Evolutionary conservation across 306 rosid species (phyloP), one percentile per base, ranked within the genome.

Genomic region (Lupinus albus): DNA sequence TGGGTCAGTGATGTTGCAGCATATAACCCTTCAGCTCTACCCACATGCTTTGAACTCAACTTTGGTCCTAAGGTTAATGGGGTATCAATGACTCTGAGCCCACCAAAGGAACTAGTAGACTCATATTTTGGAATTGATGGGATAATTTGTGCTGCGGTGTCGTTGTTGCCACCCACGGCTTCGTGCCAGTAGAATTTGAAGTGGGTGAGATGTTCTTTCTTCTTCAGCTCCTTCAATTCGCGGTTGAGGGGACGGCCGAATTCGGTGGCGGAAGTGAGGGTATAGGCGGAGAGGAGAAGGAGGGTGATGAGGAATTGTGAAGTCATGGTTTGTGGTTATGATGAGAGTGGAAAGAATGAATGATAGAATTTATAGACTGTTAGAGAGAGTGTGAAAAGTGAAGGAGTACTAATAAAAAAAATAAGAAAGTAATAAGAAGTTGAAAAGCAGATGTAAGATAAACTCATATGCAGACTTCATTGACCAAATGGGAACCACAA

Each of bases 181-280:
- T 89, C 94, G 30, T 87, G 94, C 85, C 86, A 85, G 15, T 83
- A 89, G 25, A 89, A 16, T 8, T 62, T 79, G 8, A 89, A 61
- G 46, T 84, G 89, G 61, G 80, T 83, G 0, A 81, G 76, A 21
- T 72, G 80, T 20, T 78, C 67, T 47, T 38, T 48, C 33, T 80
- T 78, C 50, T 56, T 58, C 0, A 81, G 16, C 9, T 73, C 78
- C 0, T 78, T 11, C 6, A 63, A 7, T 16, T 83, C 49, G 0
- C 67, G 80, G 58, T 89, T 59, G 0, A 83, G 2, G 5, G 54
- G 38, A 8, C 73, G 73, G 6, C 13, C 80, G n/a, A 79, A 86
- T 13, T 49, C 84, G 7, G 20, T 10, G 11, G 15, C 54, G 3
- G 76, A 44, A 25, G 30, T 39, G 16, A 67, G 11, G 2, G 28